Conservation (phyloP, 495 filamentous ascomycete species). For the Cercophora sp. region DNA sequence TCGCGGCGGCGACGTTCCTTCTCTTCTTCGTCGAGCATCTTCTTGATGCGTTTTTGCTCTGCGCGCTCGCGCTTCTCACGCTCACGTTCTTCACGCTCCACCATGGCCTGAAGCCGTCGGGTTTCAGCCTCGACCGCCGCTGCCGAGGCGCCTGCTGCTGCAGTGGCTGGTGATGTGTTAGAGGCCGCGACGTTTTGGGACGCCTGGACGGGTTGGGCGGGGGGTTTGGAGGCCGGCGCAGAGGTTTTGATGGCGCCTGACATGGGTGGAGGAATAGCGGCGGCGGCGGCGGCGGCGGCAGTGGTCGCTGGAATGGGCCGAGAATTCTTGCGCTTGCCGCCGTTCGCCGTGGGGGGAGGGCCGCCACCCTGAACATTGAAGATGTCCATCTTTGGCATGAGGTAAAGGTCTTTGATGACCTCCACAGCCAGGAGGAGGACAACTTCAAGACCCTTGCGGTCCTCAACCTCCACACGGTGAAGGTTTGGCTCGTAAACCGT, state of each 20-base stretch:
- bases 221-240: neutral
- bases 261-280: conserved; percentile 20
- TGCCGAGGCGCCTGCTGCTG: conserved; percentile 47
- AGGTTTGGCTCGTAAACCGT: conserved; percentile 93
- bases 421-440: conserved; percentile 77
- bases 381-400: conserved; percentile 59
- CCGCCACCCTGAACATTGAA: conserved; percentile 68
- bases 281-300: neutral
- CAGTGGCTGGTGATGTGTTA: conserved; percentile 8
- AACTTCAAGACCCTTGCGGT: conserved; percentile 89
- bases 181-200: conserved; percentile 17
- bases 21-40: conserved; percentile 76
- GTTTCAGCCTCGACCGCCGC: conserved; percentile 62
- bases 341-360: conserved; percentile 18
- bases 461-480: conserved; percentile 84
- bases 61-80: conserved; percentile 50
- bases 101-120: conserved; percentile 54
- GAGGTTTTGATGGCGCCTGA: conserved; percentile 23
- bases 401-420: conserved; percentile 84
- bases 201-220: neutral
- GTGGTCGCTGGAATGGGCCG: conserved; percentile 26
- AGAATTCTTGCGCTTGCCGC: conserved; percentile 41
- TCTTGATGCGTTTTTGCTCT: conserved; percentile 67
- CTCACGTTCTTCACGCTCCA: conserved; percentile 49
- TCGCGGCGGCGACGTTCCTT: conserved; percentile 61